These are phyloP conservation scores for Penicillium sp. DNA, from an alignment of 2,329 filamentous ascomycete species.

Conservation along the genomic window DNA sequence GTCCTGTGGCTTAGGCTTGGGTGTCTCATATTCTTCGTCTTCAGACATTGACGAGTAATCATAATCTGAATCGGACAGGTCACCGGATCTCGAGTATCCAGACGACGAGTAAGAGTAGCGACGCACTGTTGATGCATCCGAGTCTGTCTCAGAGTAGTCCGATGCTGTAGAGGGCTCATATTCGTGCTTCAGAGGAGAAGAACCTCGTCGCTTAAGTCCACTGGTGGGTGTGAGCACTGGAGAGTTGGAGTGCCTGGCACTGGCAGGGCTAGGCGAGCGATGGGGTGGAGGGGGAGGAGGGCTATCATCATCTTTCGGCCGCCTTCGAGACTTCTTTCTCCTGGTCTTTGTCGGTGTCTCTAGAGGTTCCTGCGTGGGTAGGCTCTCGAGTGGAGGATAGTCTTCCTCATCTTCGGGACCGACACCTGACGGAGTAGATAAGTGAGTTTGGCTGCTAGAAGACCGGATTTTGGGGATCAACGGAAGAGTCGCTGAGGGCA, in stretches of 20 bases:
- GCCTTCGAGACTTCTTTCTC: constrained; percentile 27
- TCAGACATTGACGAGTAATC: constrained; percentile 37
- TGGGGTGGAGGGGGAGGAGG: constrained; percentile 46
- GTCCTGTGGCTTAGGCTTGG: constrained; percentile 40
- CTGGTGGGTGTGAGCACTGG: constrained; percentile 49
- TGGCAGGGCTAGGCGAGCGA: constrained; percentile 50
- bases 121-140: constrained; percentile 54
- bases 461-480: constrained; percentile 44
- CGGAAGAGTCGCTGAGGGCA: constrained; percentile 46
- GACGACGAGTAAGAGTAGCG: constrained; percentile 39
- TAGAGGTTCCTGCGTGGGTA: constrained; percentile 14
- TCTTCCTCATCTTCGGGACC: constrained; percentile 32
- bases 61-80: constrained; percentile 45
- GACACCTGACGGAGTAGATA: constrained; percentile 24
- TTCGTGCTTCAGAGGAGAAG: constrained; percentile 94
- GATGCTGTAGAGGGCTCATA: constrained; percentile 81
- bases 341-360: constrained; percentile 28
- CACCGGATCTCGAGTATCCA: constrained; percentile 31
- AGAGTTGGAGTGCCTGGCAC: constrained; percentile 44
- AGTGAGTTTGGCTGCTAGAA: constrained; percentile 35
- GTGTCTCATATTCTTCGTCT: constrained; percentile 54
- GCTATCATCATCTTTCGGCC: constrained; percentile 33
- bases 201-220: constrained; percentile 64
- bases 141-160: constrained; percentile 51
- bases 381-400: constrained; percentile 25